Base-by-base conservation (phyloP, 2,329 filamentous ascomycete genomes). In the Colletotrichum tofieldiae region DNA sequence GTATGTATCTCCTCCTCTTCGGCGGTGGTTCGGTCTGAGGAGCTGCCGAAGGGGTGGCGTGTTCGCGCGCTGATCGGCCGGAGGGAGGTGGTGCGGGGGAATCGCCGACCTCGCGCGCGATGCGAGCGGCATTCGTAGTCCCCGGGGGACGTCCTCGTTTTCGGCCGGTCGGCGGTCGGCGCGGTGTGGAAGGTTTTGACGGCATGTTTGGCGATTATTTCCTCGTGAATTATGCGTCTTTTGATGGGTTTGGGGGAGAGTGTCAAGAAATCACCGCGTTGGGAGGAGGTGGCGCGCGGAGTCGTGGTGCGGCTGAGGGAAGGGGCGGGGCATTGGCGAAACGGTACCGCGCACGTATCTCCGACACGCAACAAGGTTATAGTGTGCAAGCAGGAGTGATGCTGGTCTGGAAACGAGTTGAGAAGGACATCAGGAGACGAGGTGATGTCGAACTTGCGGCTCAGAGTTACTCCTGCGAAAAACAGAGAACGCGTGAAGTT, bases 1-100 rank as follows among this genome's bases (percentile, higher is more conserved):
- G 94, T 59, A 97, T 89, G 84, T 98, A 98, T 82, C 91, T 89
- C 76, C 92, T 88, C 79, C 89, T 90, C 83, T 94, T 95, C 1
- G 86, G 86, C 16, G 92, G 91, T 35, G 92, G 91, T 75, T 93
- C 92, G 26, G 71, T 65, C 52, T 59, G 67, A 18, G 71, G 55
- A 29, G 32, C 59, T 29, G 61, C 67, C 8, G 51, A 68, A 26
- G 55, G 73, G 2, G 66, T 70, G 47, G 71, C 35, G 58, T 70
- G 70, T n/a, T 80, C 79, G 41, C 79, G 79, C 74, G 77, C 82
- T 73, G 77, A 80, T 74, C 77, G 81, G 72, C 78, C 79, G 74
- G 79, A 80, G 3, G 70, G 55, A 58, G 81, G 78, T 56, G 78
- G 74, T 23, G 78, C 79, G 23, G 78, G 77, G 35, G 79, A 78